Percentiles rank a stretch among this genome's conserved stretches.
Evolutionary conservation across 495 filamentous ascomycete species (phyloP).

Genomic region (Podospora pseudopauciseta): DNA sequence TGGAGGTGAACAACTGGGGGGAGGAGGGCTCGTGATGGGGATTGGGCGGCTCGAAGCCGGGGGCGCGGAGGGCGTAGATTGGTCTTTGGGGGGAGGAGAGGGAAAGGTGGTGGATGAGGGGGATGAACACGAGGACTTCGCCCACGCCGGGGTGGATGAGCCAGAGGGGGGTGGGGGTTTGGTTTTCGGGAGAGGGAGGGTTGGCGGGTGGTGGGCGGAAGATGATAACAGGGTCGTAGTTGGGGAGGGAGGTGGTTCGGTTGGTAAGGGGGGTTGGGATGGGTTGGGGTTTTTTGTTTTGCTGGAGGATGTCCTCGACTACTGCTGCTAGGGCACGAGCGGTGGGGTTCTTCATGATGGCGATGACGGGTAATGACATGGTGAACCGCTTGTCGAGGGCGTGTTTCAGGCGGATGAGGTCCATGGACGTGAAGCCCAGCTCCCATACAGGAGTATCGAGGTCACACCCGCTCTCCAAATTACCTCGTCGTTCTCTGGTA

Average conservation of each 20-base stretch:
- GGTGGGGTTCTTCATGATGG: slow-evolving; percentile 42
- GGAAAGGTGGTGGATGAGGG: slow-evolving; percentile 41
- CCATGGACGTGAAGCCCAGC: slow-evolving; percentile 45
- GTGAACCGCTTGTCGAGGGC: slow-evolving; percentile 21
- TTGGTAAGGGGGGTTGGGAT: no score
- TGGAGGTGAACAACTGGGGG: slow-evolving; percentile 26
- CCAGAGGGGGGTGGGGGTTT: slow-evolving; percentile 39
- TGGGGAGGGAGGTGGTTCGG: no score
- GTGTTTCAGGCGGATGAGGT: slow-evolving; percentile 38
- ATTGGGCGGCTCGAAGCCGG: slow-evolving; percentile 42
- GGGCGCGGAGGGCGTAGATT: slow-evolving; percentile 52
- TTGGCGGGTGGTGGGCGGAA: no score
- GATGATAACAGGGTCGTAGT: no score
- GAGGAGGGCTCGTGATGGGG: slow-evolving; percentile 23
- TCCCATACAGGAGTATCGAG: slow-evolving; percentile 39
- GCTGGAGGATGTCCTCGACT: no score
- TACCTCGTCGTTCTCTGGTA: neutral
- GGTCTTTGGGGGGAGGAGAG: slow-evolving; percentile 29
- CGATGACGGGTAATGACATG: slow-evolving; percentile 37
- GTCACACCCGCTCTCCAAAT: neutral
- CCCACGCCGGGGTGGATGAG: slow-evolving; percentile 57
- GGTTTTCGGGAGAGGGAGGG: no score
- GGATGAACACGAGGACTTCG: slow-evolving; percentile 55
- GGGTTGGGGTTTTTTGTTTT: no score
- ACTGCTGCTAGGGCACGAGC: slow-evolving; percentile 7